A percentile compares a stretch with the other conserved stretches of the same genome.
Conservation (phyloP, 306 rosid genomes). For the Aeschynomene evenia region DNA sequence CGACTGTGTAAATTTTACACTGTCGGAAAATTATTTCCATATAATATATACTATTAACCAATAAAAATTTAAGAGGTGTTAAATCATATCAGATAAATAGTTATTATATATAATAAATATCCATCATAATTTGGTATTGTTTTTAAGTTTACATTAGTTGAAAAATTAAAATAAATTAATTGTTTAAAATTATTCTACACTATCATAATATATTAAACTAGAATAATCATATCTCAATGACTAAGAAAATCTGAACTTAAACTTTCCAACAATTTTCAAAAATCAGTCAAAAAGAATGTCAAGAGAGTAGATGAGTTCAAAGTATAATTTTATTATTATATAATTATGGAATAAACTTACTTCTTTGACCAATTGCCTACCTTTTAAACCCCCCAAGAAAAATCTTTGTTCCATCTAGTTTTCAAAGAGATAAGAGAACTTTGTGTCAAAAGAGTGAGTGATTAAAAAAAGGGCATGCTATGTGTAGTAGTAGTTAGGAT, state of each 20-base stretch:
- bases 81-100: too few species aligned
- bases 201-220: too few species aligned
- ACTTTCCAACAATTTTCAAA: neutral
- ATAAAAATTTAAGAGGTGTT: too few species aligned
- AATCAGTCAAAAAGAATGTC: slow-evolving; percentile 20
- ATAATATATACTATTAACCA: too few species aligned
- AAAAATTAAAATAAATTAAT: too few species aligned
- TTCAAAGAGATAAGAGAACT: neutral
- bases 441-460: neutral
- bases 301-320: neutral
- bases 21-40: too few species aligned
- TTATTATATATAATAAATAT: too few species aligned
- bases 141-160: too few species aligned
- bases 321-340: neutral
- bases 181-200: too few species aligned
- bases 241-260: neutral
- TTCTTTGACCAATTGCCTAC: slow-evolving; percentile 19
- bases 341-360: neutral
- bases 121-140: too few species aligned
- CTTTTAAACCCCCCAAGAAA: slow-evolving; percentile 9
- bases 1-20: too few species aligned
- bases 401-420: neutral
- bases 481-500: slow-evolving; percentile 28
- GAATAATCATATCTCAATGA: neutral
- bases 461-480: slow-evolving; percentile 16